Evolutionary conservation across 2,329 filamentous ascomycete genomes (phyloP), one percentile per base, ranked within the genome.

Genomic region (Bipolaris oryzae): DNA sequence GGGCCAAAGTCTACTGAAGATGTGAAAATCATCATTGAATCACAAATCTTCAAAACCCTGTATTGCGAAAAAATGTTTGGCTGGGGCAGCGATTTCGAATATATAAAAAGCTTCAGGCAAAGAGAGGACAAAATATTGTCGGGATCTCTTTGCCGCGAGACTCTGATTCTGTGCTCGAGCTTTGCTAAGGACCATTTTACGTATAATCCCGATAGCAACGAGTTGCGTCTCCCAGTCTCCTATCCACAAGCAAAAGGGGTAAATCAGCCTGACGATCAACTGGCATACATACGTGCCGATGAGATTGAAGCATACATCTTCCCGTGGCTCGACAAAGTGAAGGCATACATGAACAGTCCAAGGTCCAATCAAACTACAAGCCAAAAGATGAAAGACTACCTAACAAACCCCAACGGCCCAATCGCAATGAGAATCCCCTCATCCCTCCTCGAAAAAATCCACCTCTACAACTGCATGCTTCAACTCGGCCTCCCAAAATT

Each of bases 391-490:
- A 31, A 7, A 28, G 9, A 25, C 16, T 4, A 25, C 13, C 31
- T 49, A 28, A 16, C 21, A 28, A 18, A 20, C 5, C 21, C 34
- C n/a, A 20, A n/a, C 16, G 15, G 21, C n/a, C 52, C 48, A 5
- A 20, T 63, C 7, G 15, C n/a, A 6, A 53, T 61, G 3, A 6
- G 7, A 0, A 52, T 63, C 34, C 66, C 66, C 3, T n/a, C 31
- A 0, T 33, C 10, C 15, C 57, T 67, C 7, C 33, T 55, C 2
- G 55, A 57, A 0, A 68, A 62, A 31, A 68, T 68, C 1, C 60
- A 69, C 23, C 53, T 68, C 1, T 69, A 69, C 50, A 66, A 65
- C 41, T 56, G 55, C 9, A 64, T 62, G 58, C 53, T 67, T 2
- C 67, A 69, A 18, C 51, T 69, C 1, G 63, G 56, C 5, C 42